Percentiles rank a stretch among this genome's conserved stretches.
Evolutionary conservation across 805 yeast genomes (phyloP).

Genomic region (Metschnikowia shivogae): DNA sequence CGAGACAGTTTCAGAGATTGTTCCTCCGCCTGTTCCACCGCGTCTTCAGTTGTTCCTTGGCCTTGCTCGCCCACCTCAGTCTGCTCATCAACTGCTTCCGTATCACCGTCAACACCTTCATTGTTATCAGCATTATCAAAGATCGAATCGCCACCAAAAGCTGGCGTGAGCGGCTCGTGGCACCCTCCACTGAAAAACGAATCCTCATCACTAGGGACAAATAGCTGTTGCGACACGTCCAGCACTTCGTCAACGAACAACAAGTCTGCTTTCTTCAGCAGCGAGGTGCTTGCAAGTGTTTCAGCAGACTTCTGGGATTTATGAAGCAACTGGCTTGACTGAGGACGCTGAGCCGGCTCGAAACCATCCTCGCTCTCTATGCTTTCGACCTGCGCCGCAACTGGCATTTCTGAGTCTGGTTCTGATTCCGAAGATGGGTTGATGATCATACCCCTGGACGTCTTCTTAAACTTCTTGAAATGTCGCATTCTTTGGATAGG

Average conservation of each 20-base stretch:
- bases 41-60: no score
- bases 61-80: no score
- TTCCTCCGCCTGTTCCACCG: neutral
- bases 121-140: no score
- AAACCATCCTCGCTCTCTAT: neutral
- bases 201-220: neutral
- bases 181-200: neutral
- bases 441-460: conserved; percentile 9
- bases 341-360: neutral
- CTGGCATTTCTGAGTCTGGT: neutral
- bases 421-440: conserved; percentile 21
- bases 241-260: neutral
- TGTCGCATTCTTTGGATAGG: neutral
- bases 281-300: no score
- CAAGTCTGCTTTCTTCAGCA: neutral
- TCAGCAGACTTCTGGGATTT: no score
- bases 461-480: conserved; percentile 7
- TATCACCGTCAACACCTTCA: no score
- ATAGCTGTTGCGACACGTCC: neutral
- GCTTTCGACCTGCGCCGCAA: neutral
- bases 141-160: no score
- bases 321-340: neutral
- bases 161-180: no score
- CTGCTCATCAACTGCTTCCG: no score
- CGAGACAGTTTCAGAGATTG: neutral